Conservation (phyloP, 768 basidiomycete species). For the Phlebiopsis flavidoalba region DNA sequence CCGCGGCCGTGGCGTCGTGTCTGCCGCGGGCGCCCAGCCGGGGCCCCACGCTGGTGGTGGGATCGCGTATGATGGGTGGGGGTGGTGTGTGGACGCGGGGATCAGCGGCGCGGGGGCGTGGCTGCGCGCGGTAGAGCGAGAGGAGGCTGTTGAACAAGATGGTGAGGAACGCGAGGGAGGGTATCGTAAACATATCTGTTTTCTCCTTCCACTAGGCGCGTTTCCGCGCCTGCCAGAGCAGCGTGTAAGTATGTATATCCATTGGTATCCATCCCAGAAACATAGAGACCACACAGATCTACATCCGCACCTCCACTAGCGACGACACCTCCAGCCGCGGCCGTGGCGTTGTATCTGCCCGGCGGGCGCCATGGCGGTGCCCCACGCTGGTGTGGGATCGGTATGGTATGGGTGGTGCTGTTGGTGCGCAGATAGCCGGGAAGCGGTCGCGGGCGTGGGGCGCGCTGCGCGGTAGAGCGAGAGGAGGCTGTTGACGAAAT, state of each 20-base stretch:
- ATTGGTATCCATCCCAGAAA: too few relatives aligned
- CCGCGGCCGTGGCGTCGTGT: too few relatives aligned
- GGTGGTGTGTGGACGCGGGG: constrained; percentile 11
- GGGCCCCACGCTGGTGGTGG: constrained; percentile 44
- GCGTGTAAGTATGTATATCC: too few relatives aligned
- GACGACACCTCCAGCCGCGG: too few relatives aligned
- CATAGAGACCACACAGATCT: too few relatives aligned
- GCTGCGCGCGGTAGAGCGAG: constrained; percentile 67
- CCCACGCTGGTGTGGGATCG: too few relatives aligned
- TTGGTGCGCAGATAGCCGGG: constrained; percentile 11
- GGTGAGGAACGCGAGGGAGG: constrained; percentile 70
- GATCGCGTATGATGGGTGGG: constrained; percentile 44
- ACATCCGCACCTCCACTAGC: too few relatives aligned
- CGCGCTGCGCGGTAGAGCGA: constrained; percentile 71
- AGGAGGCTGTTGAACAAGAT: constrained; percentile 81
- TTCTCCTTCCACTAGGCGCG: too few relatives aligned
- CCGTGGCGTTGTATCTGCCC: too few relatives aligned
- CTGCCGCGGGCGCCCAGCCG: constrained; percentile 21
- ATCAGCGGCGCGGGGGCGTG: constrained; percentile 31
- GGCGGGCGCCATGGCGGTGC: too few relatives aligned
- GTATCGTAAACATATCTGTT: constrained; percentile 70
- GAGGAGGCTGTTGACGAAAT: constrained; percentile 78
- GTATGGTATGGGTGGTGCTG: too few relatives aligned
- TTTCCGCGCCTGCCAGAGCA: too few relatives aligned
- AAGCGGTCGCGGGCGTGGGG: constrained; percentile 27